These are phyloP conservation scores for Nitzschia sp. DNA, from an alignment of 108 stramenopile species.

Conservation along the genomic window DNA sequence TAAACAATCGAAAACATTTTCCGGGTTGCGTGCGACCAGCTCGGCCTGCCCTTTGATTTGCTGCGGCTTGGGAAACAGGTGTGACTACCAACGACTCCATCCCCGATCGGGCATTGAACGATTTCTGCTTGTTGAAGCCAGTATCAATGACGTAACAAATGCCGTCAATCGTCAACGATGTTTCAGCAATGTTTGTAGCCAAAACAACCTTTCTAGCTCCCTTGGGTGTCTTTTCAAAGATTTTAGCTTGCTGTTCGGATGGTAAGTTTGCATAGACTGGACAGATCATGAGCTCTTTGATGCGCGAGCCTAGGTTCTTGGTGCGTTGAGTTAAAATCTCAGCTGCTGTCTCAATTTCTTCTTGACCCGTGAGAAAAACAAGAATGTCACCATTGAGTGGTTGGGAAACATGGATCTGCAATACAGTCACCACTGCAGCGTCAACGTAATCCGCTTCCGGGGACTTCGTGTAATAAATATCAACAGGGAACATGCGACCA, in stretches of 20 bases:
- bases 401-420: constrained; percentile 98
- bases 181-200: constrained; percentile 96
- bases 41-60: constrained; percentile 92
- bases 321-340: constrained; percentile 91
- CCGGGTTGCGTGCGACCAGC: constrained; percentile 96
- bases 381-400: constrained; percentile 96
- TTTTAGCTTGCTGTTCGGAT: constrained; percentile 98
- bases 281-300: constrained; percentile 95
- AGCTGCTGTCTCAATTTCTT: constrained; percentile 97
- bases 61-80: constrained; percentile 95
- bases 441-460: constrained; percentile 99
- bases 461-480: constrained; percentile 96
- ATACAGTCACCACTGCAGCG: constrained; percentile 95
- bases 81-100: constrained; percentile 98
- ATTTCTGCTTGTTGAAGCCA: constrained; percentile 97
- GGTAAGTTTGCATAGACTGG: constrained; percentile 98
- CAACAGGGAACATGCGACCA: constrained; percentile 79
- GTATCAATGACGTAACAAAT: constrained; percentile 99
- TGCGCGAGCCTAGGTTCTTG: constrained; percentile 82
- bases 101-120: constrained; percentile 93
- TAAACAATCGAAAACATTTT: constrained; percentile 99
- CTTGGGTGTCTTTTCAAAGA: constrained; percentile 95
- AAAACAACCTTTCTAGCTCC: constrained; percentile 96
- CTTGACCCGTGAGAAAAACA: constrained; percentile 98
- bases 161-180: constrained; percentile 95